Base-by-base conservation (phyloP, 495 filamentous ascomycete species). In the Penicillium cosmopolitanum region DNA sequence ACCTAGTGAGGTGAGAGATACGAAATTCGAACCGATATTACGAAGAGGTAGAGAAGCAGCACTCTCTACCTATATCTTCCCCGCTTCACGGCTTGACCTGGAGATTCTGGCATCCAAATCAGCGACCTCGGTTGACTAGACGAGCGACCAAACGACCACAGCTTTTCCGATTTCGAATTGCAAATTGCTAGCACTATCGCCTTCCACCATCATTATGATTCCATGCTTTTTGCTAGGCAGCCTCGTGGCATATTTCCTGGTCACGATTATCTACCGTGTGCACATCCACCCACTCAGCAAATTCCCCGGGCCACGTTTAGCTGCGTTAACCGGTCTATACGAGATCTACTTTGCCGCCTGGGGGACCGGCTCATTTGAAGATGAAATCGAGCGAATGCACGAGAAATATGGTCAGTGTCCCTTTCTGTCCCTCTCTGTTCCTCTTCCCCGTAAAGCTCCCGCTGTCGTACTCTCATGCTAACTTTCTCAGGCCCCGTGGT, bases 321-420 rank as follows among this genome's bases (percentile, higher is more conserved):
- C 80, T 0, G 77, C 77, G 4, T 55, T 72, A 16, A 78, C 77
- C 0, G 73, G 73, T 33, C 58, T 75, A 18, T 80, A 80, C 42
- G 82, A 85, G 55, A 65, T 77, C 21, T 82, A 79, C 57, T 80
- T 77, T 48, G 76, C 82, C 18, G 63, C 74, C n/a, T 69, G 77
- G 46, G 60, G 72, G 5, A 52, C 58, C 8, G 77, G 72, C 0
- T 62, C 64, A 2, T 84, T 83, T 53, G 72, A 73, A 4, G 63
- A 66, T 34, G 58, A 74, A 43, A 80, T 85, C 48, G 51, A 69
- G 31, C 34, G 66, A 23, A 72, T 84, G 75, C 82, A 85, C 53
- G 64, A 73, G 19, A 55, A 63, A 58, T 80, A 79, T 53, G 65
- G 71, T 70, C 43, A 69, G 55, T n/a, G 23, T 23, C 23, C 23